phyloP scores from a whole-genome alignment of 805 yeast genomes.

The Ogataea thermomethanolica region DNA sequence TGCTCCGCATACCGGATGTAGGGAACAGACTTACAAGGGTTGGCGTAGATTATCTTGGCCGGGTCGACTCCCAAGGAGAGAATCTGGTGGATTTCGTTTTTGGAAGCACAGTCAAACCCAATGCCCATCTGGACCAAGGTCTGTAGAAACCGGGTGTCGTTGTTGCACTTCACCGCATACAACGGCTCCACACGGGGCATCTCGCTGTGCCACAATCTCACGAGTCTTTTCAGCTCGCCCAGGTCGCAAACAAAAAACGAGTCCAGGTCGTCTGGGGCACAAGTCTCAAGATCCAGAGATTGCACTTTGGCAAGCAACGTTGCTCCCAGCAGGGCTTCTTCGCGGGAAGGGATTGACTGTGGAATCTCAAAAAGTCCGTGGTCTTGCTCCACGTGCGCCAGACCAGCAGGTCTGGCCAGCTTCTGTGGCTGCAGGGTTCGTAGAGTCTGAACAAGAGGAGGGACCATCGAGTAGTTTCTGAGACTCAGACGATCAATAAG shows the following conservation, averaged over 20 bases:
- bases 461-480: constrained; percentile 8
- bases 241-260: constrained; percentile 88
- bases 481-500: neutral
- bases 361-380: neutral
- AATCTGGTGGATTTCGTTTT: constrained; percentile 70
- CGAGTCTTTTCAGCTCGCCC: constrained; percentile 63
- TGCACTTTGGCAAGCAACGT: constrained; percentile 12
- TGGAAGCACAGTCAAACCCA: constrained; percentile 92
- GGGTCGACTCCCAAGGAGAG: constrained; percentile 62
- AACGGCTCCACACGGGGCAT: constrained; percentile 81
- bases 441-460: neutral
- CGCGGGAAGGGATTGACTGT: neutral
- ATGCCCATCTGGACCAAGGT: constrained; percentile 60
- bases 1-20: constrained; percentile 69
- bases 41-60: constrained; percentile 77
- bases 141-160: constrained; percentile 56
- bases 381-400: no score
- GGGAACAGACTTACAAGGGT: constrained; percentile 89
- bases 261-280: constrained; percentile 68
- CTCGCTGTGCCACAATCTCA: constrained; percentile 55
- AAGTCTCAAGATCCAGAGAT: constrained; percentile 12
- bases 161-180: constrained; percentile 95
- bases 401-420: no score
- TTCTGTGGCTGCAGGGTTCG: no score
- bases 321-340: constrained; percentile 11